Evolutionary conservation across 2,329 filamentous ascomycete genomes (phyloP), one percentile per base, ranked within the genome.

Genomic region (Fusarium tricinctum): DNA sequence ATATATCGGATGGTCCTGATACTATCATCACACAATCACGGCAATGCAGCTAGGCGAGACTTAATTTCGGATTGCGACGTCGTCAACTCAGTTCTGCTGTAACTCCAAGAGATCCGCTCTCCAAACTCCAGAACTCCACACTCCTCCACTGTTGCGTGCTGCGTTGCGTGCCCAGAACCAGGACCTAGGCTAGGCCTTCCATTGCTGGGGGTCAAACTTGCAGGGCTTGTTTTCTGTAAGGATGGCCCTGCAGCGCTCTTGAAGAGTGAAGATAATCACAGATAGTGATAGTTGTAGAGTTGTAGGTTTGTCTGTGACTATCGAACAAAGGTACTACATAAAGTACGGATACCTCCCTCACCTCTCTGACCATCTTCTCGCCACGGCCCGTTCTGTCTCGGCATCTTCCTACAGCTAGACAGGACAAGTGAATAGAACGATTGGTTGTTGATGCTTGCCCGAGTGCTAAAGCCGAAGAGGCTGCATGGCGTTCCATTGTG

Each of bases 351-450:
- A 23, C 23, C 23, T 23, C 23, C 23, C 23, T 23, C 7, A 23
- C 7, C 23, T 23, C 23, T 8, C 23, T 35, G n/a, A 35, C 54
- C 48, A 20, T 39, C 50, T 49, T 59, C 39, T 66, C 65, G 65
- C 55, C 62, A 69, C 65, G 49, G 54, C 35, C 60, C 53, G 64
- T 60, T 50, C 49, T 69, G 65, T 69, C 65, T 68, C 65, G 64
- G 65, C 58, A 67, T 55, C 54, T 66, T 45, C 49, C 48, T 59
- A 28, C 40, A 53, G 19, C 40, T 48, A 44, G 38, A 42, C 38
- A 48, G 55, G 58, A 48, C 43, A 46, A 48, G 30, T 33, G 43
- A 56, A 43, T 56, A 46, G 45, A 66, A 66, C 22, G 62, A 61
- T 50, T 66, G 61, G 55, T 43, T 23, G 26, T 23, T 4, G 22